Evolutionary conservation across 2,329 filamentous ascomycete genomes (phyloP), one percentile per base, ranked within the genome.

Genomic region (Fusarium acutatum): DNA sequence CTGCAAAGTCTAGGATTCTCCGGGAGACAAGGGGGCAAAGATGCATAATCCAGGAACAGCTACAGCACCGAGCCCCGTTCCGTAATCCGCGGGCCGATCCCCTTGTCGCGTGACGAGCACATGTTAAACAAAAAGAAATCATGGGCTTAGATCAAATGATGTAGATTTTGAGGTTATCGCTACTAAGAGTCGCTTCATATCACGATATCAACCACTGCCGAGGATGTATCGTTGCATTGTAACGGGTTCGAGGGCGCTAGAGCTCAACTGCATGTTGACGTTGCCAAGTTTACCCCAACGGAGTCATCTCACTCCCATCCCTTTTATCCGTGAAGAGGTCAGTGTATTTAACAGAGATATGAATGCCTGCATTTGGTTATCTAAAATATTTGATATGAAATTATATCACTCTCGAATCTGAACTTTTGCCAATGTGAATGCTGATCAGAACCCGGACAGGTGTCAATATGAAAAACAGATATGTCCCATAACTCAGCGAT

Each of bases 1-100:
- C 60, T 52, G 46, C 54, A 58, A 59, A 56, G 59, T 41, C 60
- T 54, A 43, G 64, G 68, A 66, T 74, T 41, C 67, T 60, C 59
- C 60, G 49, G 59, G 64, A 49, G 56, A 59, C 69, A 72, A 66
- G 64, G 72, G 72, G 72, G 57, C 54, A 37, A 73, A 50, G 60
- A 67, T 73, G 72, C 72, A 74, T 73, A 69, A 75, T 74, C 68
- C 64, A 75, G 74, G 70, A 77, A 76, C 75, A 54, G 50, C 20
- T 40, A 41, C 50, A 49, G 60, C 46, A 72, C 58, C 47, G 57
- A 68, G 62, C 72, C 64, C 72, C 65, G 66, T 73, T 54, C 53
- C 64, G 56, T 60, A 62, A 63, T 63, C 74, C 64, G 60, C 64
- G 58, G 71, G 53, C 74, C 67, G 67, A 76, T 63, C 67, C 63